A percentile compares a stretch with the other conserved stretches of the same genome.
phyloP scores from a whole-genome alignment of 768 basidiomycete species.

The Hemileccinum impolitum region DNA sequence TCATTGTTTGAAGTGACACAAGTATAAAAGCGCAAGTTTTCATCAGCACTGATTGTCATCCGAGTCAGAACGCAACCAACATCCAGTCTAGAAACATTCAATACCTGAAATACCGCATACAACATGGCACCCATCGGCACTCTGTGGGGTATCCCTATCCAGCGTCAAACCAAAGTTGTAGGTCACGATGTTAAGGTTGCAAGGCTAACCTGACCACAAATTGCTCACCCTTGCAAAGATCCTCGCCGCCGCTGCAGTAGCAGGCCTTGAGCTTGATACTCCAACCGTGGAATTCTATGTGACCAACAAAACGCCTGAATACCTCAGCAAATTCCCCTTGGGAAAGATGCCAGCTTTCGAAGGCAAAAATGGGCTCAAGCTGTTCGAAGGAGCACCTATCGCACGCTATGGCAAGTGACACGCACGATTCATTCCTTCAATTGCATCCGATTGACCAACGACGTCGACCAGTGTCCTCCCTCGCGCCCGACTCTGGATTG shows the following conservation, averaged over 20 bases:
- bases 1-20: no score
- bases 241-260: slow-evolving; percentile 19
- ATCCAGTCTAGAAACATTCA: neutral
- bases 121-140: slow-evolving; percentile 26
- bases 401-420: slow-evolving; percentile 25
- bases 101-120: neutral
- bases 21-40: slow-evolving; percentile 11
- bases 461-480: slow-evolving; percentile 18
- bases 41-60: neutral
- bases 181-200: slow-evolving; percentile 1
- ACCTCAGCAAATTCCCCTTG: slow-evolving; percentile 27
- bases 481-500: slow-evolving; percentile 25
- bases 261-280: slow-evolving; percentile 25
- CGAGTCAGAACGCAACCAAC: neutral
- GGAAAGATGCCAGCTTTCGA: slow-evolving; percentile 31
- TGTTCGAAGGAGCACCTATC: slow-evolving; percentile 29
- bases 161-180: slow-evolving; percentile 29
- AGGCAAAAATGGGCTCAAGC: slow-evolving; percentile 16
- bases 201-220: neutral
- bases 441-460: neutral
- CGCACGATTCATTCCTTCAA: neutral
- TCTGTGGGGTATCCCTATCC: slow-evolving; percentile 21
- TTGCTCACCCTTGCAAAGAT: slow-evolving; percentile 15
- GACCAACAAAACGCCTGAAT: slow-evolving; percentile 27
- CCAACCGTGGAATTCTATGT: slow-evolving; percentile 22